Percentiles rank a stretch among this genome's conserved stretches.
Evolutionary conservation across 768 basidiomycete genomes (phyloP).

Genomic region (Agaricus bisporus): DNA sequence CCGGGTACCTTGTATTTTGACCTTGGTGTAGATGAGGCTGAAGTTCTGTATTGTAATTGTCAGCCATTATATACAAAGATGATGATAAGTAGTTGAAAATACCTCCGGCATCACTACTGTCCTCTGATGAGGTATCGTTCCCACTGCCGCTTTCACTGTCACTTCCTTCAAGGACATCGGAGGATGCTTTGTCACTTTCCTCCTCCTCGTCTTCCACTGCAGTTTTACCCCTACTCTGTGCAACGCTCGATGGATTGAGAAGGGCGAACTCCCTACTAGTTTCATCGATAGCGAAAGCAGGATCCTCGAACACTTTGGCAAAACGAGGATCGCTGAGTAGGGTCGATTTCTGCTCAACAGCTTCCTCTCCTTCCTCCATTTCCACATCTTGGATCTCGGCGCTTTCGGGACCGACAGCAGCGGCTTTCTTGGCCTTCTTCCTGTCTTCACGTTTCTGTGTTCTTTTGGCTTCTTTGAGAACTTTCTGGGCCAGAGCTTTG

Average conservation of each 20-base stretch:
- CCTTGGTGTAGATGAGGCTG: constrained; percentile 44
- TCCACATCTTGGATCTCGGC: constrained; percentile 28
- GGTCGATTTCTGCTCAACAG: constrained; percentile 31
- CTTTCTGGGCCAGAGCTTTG: constrained; percentile 80
- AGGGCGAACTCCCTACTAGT: constrained; percentile 82
- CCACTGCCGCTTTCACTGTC: constrained; percentile 36
- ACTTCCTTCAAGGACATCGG: constrained; percentile 43
- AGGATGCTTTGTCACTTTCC: constrained; percentile 68
- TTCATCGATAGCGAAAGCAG: constrained; percentile 90
- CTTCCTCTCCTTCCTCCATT: constrained; percentile 26
- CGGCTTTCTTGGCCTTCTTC: constrained; percentile 39
- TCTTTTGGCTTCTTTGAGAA: constrained; percentile 61
- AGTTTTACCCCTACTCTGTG: constrained; percentile 50
- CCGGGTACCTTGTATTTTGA: constrained; percentile 33
- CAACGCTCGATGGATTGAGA: constrained; percentile 83
- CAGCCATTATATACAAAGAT: constrained; percentile 1
- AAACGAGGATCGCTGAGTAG: constrained; percentile 87
- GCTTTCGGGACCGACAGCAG: constrained; percentile 16
- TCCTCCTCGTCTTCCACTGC: constrained; percentile 89
- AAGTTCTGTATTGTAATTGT: constrained; percentile 38
- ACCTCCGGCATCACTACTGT: constrained; percentile 60
- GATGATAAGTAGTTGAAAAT: constrained; percentile 11
- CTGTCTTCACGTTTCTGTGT: constrained; percentile 49
- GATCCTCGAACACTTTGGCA: constrained; percentile 83
- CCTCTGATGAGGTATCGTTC: constrained; percentile 19